These are phyloP conservation scores for Linderniella brevidens DNA, from an alignment of 257 asterid genomes.

Conservation along the genomic window DNA sequence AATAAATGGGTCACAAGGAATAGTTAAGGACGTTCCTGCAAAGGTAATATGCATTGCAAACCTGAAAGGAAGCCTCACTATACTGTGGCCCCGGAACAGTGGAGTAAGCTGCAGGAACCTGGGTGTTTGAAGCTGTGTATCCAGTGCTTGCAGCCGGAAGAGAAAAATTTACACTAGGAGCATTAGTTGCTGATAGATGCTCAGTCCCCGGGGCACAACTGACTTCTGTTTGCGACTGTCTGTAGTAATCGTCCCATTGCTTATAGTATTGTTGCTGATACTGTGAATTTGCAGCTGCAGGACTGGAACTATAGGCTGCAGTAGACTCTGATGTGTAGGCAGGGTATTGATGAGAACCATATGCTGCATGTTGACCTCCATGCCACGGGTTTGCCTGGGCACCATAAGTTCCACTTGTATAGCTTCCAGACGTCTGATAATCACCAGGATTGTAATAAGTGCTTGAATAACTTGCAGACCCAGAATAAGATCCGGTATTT, in stretches of 20 bases:
- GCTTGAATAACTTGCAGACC: slow-evolving; percentile 98
- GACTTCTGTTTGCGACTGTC: slow-evolving; percentile 79
- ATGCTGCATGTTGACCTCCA: slow-evolving; percentile 63
- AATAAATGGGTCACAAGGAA: no score
- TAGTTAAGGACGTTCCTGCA: no score
- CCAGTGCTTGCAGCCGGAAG: slow-evolving; percentile 44
- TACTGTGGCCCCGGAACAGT: slow-evolving; percentile 57
- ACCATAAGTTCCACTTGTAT: slow-evolving; percentile 57
- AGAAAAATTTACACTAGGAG: slow-evolving; percentile 34
- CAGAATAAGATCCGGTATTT: slow-evolving; percentile 98
- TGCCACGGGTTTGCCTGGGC: slow-evolving; percentile 69
- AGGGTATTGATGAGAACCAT: slow-evolving; percentile 61
- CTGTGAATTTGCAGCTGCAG: slow-evolving; percentile 41
- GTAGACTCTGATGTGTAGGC: slow-evolving; percentile 55
- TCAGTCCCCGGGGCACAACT: slow-evolving; percentile 99
- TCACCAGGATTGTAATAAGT: slow-evolving; percentile 99
- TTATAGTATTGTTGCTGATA: slow-evolving; percentile 55
- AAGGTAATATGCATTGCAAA: slow-evolving; percentile 20
- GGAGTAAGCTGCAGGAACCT: slow-evolving; percentile 39
- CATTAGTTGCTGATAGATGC: slow-evolving; percentile 40
- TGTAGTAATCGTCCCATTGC: slow-evolving; percentile 91
- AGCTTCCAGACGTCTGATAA: slow-evolving; percentile 99
- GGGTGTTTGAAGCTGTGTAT: slow-evolving; percentile 41
- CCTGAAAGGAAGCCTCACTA: slow-evolving; percentile 49
- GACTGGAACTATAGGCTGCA: slow-evolving; percentile 55